Base-by-base conservation (phyloP, 352 stramenopile genomes). In the Elongisporangium undulatum region DNA sequence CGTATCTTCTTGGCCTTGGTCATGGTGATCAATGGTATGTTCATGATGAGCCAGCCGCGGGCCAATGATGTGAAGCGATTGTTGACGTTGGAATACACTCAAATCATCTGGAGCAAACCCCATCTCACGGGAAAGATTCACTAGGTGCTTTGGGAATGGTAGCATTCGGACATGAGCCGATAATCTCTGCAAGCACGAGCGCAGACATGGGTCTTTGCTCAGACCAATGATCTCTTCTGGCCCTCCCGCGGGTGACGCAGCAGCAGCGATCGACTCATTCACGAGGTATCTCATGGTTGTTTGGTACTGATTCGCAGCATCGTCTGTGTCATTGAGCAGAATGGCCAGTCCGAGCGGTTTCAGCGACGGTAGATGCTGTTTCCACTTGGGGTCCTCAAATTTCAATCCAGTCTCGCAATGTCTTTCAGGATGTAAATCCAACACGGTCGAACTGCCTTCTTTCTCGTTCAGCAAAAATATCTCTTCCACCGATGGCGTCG, bases 301-400 rank as follows among this genome's bases (percentile, higher is more conserved):
- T 7, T 87, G 68, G 62, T 90, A 93, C 55, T 89, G 71, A 8
- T 67, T 65, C 4, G 70, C 77, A 16, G 83, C 78, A 50, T 95
- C 75, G 62, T 91, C 82, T 3, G 82, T 63, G 51, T 95, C 83
- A 56, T 93, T 93, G 2, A 94, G 70, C 60, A 95, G 68, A 23
- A 94, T 94, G 3, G 77, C 73, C 15, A 95, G 74, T 8, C 84
- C 86, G 17, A 95, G 77, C 0, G 86, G 84, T 29, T 95, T 95
- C 12, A 95, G 78, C 10, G 77, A 91, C 34, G 82, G 48, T 17
- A 95, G 65, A 57, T 95, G 73, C 23, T 90, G 73, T 49, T 77
- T 77, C 86, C 86, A 95, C 61, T 90, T 92, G 21, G 86, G 86
- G 26, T 95, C 83, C 66, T 95, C 86, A 55, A 95, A 95, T 64